Base-by-base conservation (phyloP, 176 grass and related monocot species). In the Paspalum vaginatum region DNA sequence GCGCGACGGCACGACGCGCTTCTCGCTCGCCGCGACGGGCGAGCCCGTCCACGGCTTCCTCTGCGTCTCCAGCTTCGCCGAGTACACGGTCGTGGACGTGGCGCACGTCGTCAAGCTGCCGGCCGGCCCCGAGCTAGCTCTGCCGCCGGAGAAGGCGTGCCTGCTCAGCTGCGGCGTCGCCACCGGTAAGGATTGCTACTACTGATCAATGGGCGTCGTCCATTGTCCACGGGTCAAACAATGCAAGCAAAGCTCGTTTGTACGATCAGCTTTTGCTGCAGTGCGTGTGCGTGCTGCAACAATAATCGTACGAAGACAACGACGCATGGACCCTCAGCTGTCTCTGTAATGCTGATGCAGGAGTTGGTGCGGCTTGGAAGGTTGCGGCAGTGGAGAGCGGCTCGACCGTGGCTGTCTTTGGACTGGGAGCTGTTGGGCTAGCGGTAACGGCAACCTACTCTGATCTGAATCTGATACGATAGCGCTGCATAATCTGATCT, bases 31-130 rank as follows among this genome's bases (percentile, higher is more conserved):
- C 50, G 22, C 70, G 40, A 84, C 58, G 5, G 89, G 93, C 65
- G 79, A 83, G 14, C 82, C 90, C n/a, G 64, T 92, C 71, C 83
- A 92, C 90, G 17, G 65, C 79, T 85, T 92, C 69, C 1, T 79
- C 4, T 69, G 39, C 51, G 87, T 95, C 27, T 92, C 85, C 59
- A 95, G 89, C 81, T 95, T 95, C 79, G 51, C 64, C 45, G 69
- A 90, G 82, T 95, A 90, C 84, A 92, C 87, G 0, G 89, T 95
- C 7, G 89, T 95, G 0, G 93, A 95, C 68, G 75, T 88, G 15
- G 58, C 74, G 44, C 69, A 88, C 75, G 25, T 92, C 64, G 87
- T 85, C 68, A 88, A 42, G 68, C 2, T 95, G 17, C 49, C 51
- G 39, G 39, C 18, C 50, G 50, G 52, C 17, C 52, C 16, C 53